Base-by-base conservation (phyloP, 331 rosid species). In the Phaseolus coccineus region DNA sequence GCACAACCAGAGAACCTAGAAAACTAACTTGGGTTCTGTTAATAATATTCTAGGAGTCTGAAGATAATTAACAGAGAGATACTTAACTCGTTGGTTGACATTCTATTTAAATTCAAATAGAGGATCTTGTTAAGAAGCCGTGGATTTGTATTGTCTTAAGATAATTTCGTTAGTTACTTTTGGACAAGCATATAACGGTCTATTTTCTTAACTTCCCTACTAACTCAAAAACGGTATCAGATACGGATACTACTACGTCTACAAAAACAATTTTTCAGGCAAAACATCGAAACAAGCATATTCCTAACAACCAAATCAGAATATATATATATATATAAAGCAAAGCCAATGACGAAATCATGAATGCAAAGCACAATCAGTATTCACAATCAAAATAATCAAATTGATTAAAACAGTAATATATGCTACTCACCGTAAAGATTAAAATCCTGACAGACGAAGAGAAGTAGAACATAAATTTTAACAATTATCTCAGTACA, bases 121-220 rank as follows among this genome's bases (percentile, higher is more conserved):
- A 33, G 37, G 5, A 33, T 33, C 6, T 31, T 31, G 35, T 35
- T 35, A 35, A 35, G 39, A 5, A 35, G 39, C 6, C 39, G 39
- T 35, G 39, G 40, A 31, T 37, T 37, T 37, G 8, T 37, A 5
- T 5, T 37, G 40, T 37, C 5, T 37, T 37, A 37, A 37, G 40
- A 37, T 37, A 37, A 37, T 37, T 37, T 37, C 40, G 1, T 31
- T 31, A 31, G 35, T 3, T 31, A 31, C 35, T 2, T 31, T 31
- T 3, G 4, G 35, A 31, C 3, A 31, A 31, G 3, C 4, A 31
- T 2, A 31, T 2, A 31, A 31, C 35, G 94, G 13, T 89, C 98
- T 94, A 91, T 91, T 64, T 83, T 80, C 77, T 77, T 64, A 39
- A 50, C 64, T 73, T 81, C 76, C 80, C 75, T 81, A 55, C 65